Evolutionary conservation across 768 basidiomycete species (phyloP).

Genomic region (Trametes cinnabarina): DNA sequence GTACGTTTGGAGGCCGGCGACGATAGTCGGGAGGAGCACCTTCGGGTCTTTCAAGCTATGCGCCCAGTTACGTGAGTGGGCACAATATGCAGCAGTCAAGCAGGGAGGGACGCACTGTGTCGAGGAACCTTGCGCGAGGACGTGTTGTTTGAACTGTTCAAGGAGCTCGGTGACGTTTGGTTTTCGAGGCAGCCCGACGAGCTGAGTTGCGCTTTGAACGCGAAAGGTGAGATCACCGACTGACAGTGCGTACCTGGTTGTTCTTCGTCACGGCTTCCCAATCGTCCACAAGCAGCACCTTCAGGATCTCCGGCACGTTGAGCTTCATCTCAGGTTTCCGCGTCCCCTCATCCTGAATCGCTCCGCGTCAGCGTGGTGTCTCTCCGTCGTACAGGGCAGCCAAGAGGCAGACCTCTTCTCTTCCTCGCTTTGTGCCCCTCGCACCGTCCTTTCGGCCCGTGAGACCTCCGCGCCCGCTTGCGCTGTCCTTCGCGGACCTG

Average conservation of each 20-base stretch:
- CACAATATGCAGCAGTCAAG: background rate
- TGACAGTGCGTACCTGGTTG: constrained; percentile 57
- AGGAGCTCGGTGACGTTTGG: constrained; percentile 80
- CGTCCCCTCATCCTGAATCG: constrained; percentile 65
- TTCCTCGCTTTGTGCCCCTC: constrained; percentile 63
- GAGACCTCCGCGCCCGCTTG: constrained; percentile 22
- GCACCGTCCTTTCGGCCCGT: constrained; percentile 53
- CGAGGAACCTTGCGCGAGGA: constrained; percentile 47
- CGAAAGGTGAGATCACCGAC: background rate
- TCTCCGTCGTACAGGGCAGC: background rate
- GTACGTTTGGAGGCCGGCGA: constrained; percentile 84
- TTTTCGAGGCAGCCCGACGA: constrained; percentile 77
- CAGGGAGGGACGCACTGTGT: constrained; percentile 22
- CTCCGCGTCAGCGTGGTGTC: background rate
- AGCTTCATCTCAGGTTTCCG: constrained; percentile 90
- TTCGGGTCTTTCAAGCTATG: constrained; percentile 65
- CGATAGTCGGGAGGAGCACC: constrained; percentile 72
- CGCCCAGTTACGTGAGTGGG: background rate
- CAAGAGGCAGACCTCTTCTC: constrained; percentile 62
- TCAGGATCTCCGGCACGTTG: constrained; percentile 85
- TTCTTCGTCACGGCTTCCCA: constrained; percentile 98
- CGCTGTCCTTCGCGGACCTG: constrained; percentile 20
- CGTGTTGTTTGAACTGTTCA: constrained; percentile 69
- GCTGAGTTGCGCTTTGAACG: constrained; percentile 42
- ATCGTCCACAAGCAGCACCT: constrained; percentile 88